Evolutionary conservation across 1,284 basidiomycete genomes (phyloP), one percentile per base, ranked within the genome.

Genomic region (Ustilago tritici): DNA sequence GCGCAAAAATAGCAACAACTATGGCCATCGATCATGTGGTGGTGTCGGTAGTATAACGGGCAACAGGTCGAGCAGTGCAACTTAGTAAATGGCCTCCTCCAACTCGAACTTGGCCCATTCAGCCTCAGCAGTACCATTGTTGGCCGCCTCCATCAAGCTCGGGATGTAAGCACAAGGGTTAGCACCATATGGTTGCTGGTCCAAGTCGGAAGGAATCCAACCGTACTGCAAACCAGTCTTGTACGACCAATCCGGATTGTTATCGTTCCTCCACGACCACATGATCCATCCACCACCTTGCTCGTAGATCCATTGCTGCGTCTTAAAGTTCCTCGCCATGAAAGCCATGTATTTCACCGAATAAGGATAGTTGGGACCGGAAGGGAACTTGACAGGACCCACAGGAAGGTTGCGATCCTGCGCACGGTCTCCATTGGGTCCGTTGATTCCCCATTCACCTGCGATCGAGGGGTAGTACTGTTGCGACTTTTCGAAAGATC

Each of bases 271-370:
- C 92, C 92, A 93, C 15, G 92, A 90, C 92, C 92, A 93, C 82
- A 89, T 92, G 15, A 92, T 88, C 92, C 92, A 93, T 23, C 93
- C 92, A 57, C 90, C 89, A 32, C 83, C 78, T 38, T 66, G 67
- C 78, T 86, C 85, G 56, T 82, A 87, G 31, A 83, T 80, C 52
- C 69, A 78, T 46, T 78, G 79, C 76, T 97, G 95, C 0, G 93
- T 93, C 84, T 95, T 93, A 90, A 92, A 98, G 87, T 90, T 92
- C 84, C 93, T 89, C 61, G 93, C 88, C 66, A 98, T 88, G 89
- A 93, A 94, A 1, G 89, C 90, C 90, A 95, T 96, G 89, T 94
- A 97, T 70, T 88, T 71, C 54, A 72, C 62, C 54, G 74, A 73
- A 78, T 78, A 82, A 6, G 78, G 79, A 61, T 80, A 81, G 63